These are phyloP conservation scores for Phlebiopsis gigantea DNA, from an alignment of 768 basidiomycete species.

Conservation along the genomic window DNA sequence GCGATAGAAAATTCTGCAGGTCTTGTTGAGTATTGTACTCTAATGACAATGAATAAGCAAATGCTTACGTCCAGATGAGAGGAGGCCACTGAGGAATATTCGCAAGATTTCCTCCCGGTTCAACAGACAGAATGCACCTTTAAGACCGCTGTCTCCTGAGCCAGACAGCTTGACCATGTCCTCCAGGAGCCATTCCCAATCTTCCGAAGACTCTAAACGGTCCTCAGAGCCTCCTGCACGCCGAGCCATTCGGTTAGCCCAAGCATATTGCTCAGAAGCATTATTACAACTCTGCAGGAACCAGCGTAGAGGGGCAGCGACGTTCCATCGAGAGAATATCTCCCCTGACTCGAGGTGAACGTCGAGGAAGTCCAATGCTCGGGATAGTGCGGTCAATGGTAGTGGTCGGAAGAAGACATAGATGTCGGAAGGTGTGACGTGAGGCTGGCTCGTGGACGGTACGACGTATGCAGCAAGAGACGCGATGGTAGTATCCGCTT, in stretches of 20 bases:
- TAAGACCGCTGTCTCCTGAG: constrained; percentile 54
- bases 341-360: constrained; percentile 93
- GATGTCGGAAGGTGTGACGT: constrained; percentile 62
- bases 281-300: constrained; percentile 76
- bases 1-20: constrained; percentile 64
- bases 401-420: constrained; percentile 80
- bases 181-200: constrained; percentile 84
- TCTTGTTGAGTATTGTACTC: background rate
- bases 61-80: constrained; percentile 83
- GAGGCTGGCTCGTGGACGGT: constrained; percentile 59
- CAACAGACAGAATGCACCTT: constrained; percentile 78
- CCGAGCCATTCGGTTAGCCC: constrained; percentile 84
- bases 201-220: constrained; percentile 53
- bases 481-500: constrained; percentile 73
- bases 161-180: constrained; percentile 84
- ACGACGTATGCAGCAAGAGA: constrained; percentile 77
- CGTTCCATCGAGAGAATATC: constrained; percentile 83
- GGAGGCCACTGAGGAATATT: constrained; percentile 84
- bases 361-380: constrained; percentile 85
- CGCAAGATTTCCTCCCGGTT: constrained; percentile 62
- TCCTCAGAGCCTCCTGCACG: constrained; percentile 53
- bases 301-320: constrained; percentile 81
- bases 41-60: background rate
- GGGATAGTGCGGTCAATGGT: constrained; percentile 67
- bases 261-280: constrained; percentile 63